Evolutionary conservation across 73 alveolate genomes (phyloP).

Genomic region (Paramecium bursaria): DNA sequence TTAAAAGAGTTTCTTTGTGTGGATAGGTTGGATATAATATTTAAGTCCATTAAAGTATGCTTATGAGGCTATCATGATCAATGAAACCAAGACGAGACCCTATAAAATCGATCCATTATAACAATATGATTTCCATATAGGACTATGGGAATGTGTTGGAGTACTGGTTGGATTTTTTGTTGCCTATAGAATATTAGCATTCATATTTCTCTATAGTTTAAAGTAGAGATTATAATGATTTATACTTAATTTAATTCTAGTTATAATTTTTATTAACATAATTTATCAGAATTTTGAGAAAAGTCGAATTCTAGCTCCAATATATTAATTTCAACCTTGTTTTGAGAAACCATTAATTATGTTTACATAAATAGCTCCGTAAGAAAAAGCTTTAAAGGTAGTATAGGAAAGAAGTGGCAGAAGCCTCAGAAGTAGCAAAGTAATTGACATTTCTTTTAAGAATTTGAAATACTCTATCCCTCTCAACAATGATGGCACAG

Average conservation of each 20-base stretch:
- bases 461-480: conserved; percentile 58
- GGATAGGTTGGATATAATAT: conserved; percentile 84
- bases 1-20: conserved; percentile 58
- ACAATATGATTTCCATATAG: background rate
- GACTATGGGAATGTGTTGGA: conserved; percentile 7
- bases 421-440: conserved; percentile 6
- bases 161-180: background rate
- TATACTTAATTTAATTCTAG: no score
- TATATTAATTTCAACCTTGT: no score
- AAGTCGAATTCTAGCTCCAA: no score
- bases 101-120: conserved; percentile 3
- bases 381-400: no score
- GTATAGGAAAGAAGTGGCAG: no score
- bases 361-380: no score
- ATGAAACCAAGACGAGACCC: conserved; percentile 63
- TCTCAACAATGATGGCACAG: conserved; percentile 34
- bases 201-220: background rate
- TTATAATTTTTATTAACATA: no score
- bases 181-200: background rate
- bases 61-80: conserved; percentile 70
- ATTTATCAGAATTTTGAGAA: no score
- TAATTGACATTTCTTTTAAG: conserved; percentile 55
- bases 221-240: conserved; percentile 11
- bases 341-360: no score
- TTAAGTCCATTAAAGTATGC: conserved; percentile 81